phyloP scores from a whole-genome alignment of 169 alveolate species.

The Hepatocystis sp. region DNA sequence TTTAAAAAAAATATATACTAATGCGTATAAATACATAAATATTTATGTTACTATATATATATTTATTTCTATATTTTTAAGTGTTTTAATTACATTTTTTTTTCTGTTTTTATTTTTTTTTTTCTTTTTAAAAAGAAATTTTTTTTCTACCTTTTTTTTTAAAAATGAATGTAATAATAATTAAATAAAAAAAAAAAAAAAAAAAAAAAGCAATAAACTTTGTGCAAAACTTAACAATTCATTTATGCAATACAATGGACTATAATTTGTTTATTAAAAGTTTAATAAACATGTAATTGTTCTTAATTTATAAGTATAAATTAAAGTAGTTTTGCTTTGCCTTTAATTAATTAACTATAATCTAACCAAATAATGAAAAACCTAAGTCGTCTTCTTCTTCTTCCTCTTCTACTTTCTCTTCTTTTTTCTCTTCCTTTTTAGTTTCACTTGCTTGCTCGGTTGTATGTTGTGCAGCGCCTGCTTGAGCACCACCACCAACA shows the following conservation, averaged over 20 bases:
- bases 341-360: not conserved
- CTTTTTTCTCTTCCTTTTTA: constrained; percentile 75
- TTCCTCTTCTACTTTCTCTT: constrained; percentile 80
- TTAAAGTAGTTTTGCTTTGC: not conserved
- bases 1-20: too few relatives aligned
- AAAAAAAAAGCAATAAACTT: constrained; percentile 5
- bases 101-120: constrained; percentile 21
- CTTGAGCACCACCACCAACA: constrained; percentile 84
- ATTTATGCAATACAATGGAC: constrained; percentile 6
- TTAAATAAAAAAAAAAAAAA: constrained; percentile 25
- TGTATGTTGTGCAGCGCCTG: constrained; percentile 71
- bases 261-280: constrained; percentile 6
- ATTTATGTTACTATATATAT: too few relatives aligned
- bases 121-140: not conserved
- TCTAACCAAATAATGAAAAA: constrained; percentile 77
- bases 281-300: constrained; percentile 2
- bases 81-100: constrained; percentile 5
- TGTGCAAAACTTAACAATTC: constrained; percentile 10
- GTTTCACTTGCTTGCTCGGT: constrained; percentile 61
- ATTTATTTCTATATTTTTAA: too few relatives aligned
- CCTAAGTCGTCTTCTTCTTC: constrained; percentile 81
- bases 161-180: constrained; percentile 29
- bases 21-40: too few relatives aligned
- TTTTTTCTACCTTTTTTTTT: too few relatives aligned
- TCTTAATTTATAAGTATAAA: not conserved